Evolutionary conservation across 495 filamentous ascomycete genomes (phyloP).

Genomic region (Hyaloscypha hepaticicola): DNA sequence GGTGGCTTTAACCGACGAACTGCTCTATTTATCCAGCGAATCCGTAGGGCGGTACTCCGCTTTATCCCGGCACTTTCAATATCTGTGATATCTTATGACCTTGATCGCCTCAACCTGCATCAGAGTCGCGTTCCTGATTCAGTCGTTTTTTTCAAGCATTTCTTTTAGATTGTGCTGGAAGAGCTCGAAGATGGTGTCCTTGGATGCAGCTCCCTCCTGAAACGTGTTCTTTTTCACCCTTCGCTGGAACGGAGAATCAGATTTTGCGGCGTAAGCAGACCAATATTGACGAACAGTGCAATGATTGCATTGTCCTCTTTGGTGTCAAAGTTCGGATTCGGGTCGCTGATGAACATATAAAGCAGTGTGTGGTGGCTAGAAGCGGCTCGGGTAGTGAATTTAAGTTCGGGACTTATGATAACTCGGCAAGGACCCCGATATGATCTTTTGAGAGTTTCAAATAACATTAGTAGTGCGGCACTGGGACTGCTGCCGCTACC

Average conservation of each 20-base stretch:
- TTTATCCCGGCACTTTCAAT: constrained; percentile 8
- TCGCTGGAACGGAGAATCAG: constrained; percentile 44
- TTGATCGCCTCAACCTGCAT: constrained; percentile 12
- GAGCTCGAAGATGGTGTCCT: constrained; percentile 39
- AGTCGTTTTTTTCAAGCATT: constrained; percentile 1
- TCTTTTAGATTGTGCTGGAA: constrained; percentile 27
- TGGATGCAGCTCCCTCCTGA: constrained; percentile 42
- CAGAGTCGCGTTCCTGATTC: constrained; percentile 11
- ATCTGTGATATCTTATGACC: constrained; percentile 20
- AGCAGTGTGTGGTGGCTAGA: constrained; percentile 50
- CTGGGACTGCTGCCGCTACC: constrained; percentile 40
- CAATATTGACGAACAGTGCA: constrained; percentile 48
- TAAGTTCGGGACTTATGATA: constrained; percentile 31
- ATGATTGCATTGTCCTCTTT: constrained; percentile 28
- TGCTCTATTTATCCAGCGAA: constrained; percentile 27
- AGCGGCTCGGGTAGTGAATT: constrained; percentile 33
- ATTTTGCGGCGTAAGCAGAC: constrained; percentile 38
- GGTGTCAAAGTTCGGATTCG: constrained; percentile 51
- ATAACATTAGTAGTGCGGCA: constrained; percentile 63
- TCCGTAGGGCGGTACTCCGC: neutral
- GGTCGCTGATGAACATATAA: constrained; percentile 51
- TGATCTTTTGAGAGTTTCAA: constrained; percentile 60
- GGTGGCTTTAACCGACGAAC: constrained; percentile 20
- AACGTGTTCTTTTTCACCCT: constrained; percentile 43
- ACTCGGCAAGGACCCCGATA: constrained; percentile 49